These are phyloP conservation scores for Hygrophorus russula DNA, from an alignment of 768 basidiomycete genomes.

Conservation along the genomic window DNA sequence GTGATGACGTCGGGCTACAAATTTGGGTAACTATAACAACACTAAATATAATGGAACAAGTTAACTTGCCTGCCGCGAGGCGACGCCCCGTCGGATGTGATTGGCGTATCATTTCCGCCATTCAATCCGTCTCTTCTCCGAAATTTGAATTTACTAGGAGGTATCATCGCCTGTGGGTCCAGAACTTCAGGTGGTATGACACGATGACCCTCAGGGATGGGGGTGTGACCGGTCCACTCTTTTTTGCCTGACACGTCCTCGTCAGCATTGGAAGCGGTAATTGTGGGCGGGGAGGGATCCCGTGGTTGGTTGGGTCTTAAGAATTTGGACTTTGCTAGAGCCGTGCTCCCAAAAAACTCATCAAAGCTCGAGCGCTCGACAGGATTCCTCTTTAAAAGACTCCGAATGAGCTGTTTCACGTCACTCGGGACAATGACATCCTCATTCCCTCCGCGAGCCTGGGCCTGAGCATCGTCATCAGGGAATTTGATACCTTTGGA, in stretches of 20 bases:
- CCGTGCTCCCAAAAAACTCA: slow-evolving; percentile 81
- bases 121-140: slow-evolving; percentile 23
- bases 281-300: neutral
- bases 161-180: slow-evolving; percentile 72
- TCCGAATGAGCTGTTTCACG: slow-evolving; percentile 79
- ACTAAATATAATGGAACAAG: neutral
- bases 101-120: slow-evolving; percentile 15
- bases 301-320: slow-evolving; percentile 34
- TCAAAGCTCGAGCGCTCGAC: slow-evolving; percentile 81
- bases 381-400: slow-evolving; percentile 76
- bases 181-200: slow-evolving; percentile 72
- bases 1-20: slow-evolving; percentile 13
- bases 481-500: slow-evolving; percentile 92
- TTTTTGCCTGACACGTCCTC: slow-evolving; percentile 18
- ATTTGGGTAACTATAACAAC: neutral
- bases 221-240: slow-evolving; percentile 26
- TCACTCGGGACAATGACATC: slow-evolving; percentile 62
- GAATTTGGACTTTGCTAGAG: slow-evolving; percentile 69
- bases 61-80: slow-evolving; percentile 16
- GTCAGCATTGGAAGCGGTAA: slow-evolving; percentile 3
- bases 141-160: slow-evolving; percentile 74
- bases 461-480: slow-evolving; percentile 62
- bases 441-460: slow-evolving; percentile 28
- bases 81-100: slow-evolving; percentile 10
- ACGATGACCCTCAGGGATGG: slow-evolving; percentile 62